Evolutionary conservation across 148 eudicot genomes (phyloP).

Genomic region (Fagopyrum homotropicum): DNA sequence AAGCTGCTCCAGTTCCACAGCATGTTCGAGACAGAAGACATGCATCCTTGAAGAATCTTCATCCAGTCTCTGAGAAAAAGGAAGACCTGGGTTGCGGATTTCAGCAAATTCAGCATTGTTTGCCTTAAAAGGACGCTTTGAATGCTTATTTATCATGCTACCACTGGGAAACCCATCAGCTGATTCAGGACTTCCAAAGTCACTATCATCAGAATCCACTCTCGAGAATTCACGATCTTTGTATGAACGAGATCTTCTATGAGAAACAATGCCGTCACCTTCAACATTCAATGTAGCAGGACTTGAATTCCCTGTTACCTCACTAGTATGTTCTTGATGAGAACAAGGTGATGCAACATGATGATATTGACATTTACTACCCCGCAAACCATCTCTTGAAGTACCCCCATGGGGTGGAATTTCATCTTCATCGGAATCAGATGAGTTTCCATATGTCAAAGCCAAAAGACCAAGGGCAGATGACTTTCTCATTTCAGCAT

Average conservation of each 20-base stretch:
- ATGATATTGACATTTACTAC: conserved; percentile 29
- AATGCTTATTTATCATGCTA: neutral
- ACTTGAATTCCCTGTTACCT: neutral
- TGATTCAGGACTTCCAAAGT: conserved; percentile 27
- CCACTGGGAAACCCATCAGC: conserved; percentile 26
- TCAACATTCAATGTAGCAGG: neutral
- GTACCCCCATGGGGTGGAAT: conserved; percentile 30
- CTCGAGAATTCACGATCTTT: conserved; percentile 18
- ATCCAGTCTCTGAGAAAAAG: conserved; percentile 39
- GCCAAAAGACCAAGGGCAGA: conserved; percentile 92
- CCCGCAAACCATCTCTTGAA: conserved; percentile 30
- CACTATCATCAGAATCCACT: conserved; percentile 28
- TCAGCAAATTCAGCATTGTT: conserved; percentile 12
- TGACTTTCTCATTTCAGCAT: conserved; percentile 27
- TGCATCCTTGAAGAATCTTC: conserved; percentile 90
- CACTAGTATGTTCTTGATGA: neutral
- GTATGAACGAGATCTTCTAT: neutral
- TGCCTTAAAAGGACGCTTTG: neutral
- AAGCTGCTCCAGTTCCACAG: conserved; percentile 65
- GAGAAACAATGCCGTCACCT: neutral
- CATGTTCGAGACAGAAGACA: conserved; percentile 94
- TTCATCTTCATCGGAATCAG: conserved; percentile 76
- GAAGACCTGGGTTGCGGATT: conserved; percentile 16
- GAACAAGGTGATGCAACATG: conserved; percentile 23
- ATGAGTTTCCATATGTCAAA: conserved; percentile 68